Conservation (phyloP, 2,329 filamentous ascomycete genomes). For the Akanthomyces dipterigenus region DNA sequence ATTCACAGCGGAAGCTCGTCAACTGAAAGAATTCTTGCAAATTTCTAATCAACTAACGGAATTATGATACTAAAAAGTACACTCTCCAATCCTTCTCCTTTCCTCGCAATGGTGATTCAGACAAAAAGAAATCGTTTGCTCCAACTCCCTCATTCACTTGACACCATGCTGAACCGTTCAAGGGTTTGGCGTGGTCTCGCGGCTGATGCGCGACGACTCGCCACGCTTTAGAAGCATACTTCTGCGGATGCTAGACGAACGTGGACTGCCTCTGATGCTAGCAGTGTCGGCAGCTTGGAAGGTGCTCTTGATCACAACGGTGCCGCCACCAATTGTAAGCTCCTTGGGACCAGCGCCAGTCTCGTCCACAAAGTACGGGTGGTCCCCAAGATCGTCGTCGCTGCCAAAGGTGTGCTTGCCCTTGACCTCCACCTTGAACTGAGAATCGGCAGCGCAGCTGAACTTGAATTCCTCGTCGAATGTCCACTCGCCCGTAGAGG, state of each 20-base stretch:
- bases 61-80: background rate
- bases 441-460: slow-evolving; percentile 69
- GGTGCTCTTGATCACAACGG: slow-evolving; percentile 64
- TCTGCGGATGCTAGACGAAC: slow-evolving; percentile 38
- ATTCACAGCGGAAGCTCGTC: background rate
- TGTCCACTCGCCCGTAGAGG: slow-evolving; percentile 54
- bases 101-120: slow-evolving; percentile 6
- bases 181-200: slow-evolving; percentile 37
- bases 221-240: slow-evolving; percentile 49
- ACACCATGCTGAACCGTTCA: slow-evolving; percentile 13
- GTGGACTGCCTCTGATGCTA: slow-evolving; percentile 38
- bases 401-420: slow-evolving; percentile 79
- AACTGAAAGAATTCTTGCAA: background rate
- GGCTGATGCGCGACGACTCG: slow-evolving; percentile 30
- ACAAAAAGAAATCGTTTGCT: slow-evolving; percentile 9
- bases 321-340: slow-evolving; percentile 65
- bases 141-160: background rate
- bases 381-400: slow-evolving; percentile 78
- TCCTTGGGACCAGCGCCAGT: slow-evolving; percentile 63
- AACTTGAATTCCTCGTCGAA: slow-evolving; percentile 78
- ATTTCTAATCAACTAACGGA: background rate
- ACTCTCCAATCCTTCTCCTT: background rate
- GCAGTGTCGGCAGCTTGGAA: slow-evolving; percentile 52
- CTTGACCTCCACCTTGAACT: slow-evolving; percentile 81
- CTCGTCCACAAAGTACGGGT: slow-evolving; percentile 88